A percentile compares a stretch with the other conserved stretches of the same genome.
Conservation (phyloP, 2,329 filamentous ascomycete species). For the Ascochyta fabae region DNA sequence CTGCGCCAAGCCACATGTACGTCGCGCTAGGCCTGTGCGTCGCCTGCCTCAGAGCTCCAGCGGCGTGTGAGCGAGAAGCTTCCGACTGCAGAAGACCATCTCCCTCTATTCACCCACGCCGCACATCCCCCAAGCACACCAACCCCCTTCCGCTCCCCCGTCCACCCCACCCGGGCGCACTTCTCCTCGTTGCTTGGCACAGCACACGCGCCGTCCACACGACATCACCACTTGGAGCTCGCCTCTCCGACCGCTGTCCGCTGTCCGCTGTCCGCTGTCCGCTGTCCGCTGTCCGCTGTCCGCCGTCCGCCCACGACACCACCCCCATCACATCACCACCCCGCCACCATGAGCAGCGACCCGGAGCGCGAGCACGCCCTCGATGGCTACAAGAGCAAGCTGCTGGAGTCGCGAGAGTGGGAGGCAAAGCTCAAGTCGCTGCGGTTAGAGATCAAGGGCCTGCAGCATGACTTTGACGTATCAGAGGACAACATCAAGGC, state of each 20-base stretch:
- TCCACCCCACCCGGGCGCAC: background rate
- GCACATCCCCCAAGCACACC: background rate
- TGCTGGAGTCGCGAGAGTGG: constrained; percentile 95
- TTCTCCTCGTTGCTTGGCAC: background rate
- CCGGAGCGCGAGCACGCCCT: constrained; percentile 60
- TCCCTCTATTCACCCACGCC: background rate
- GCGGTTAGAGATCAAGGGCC: constrained; percentile 91
- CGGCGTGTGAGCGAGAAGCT: constrained; percentile 27
- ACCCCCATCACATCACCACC: constrained; percentile 6
- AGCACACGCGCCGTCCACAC: background rate
- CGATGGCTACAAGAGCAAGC: constrained; percentile 60
- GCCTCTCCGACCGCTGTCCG: constrained; percentile 15
- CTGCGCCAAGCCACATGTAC: constrained; percentile 16
- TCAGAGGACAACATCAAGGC: constrained; percentile 99
- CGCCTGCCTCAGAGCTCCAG: constrained; percentile 33
- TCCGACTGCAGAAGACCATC: constrained; percentile 14
- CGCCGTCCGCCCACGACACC: constrained; percentile 13
- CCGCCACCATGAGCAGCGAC: constrained; percentile 49
- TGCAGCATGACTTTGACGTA: constrained; percentile 93
- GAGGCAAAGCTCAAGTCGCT: constrained; percentile 96
- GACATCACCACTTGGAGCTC: constrained; percentile 15
- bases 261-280: no score
- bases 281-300: background rate
- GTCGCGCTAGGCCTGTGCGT: constrained; percentile 23
- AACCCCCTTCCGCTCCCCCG: background rate